Evolutionary conservation across 352 stramenopile genomes (phyloP), one percentile per base, ranked within the genome.

Genomic region (Globisporangium carolinianum): DNA sequence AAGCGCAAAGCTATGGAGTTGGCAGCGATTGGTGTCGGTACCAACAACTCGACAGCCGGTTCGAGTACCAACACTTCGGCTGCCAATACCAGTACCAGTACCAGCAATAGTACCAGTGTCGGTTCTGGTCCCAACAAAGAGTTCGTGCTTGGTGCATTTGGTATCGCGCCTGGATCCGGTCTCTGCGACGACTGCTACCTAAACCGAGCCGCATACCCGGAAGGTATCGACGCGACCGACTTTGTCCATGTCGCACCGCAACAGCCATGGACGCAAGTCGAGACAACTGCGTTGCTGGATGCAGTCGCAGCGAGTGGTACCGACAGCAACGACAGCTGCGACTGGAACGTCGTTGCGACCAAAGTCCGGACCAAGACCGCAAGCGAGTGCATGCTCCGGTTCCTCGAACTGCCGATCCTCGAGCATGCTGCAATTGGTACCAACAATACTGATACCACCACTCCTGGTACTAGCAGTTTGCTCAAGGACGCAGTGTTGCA

Each of bases 271-370:
- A 85, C 63, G 1, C 46, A 68, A 8, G 72, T 67, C 11, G 72
- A 80, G 63, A 86, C 61, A 5, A 67, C 63, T 4, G 39, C 57
- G 47, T 60, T 94, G 41, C 47, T 94, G 32, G 68, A 84, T 3
- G 80, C 76, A 0, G 71, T 94, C 36, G 48, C 62, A 4, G 63
- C 55, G 46, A 55, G 43, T 15, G 70, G 69, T 1, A 54, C 67
- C 0, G 60, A 74, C 36, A 57, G 67, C 17, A 60, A 73, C 15
- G 66, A 79, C 6, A 75, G 61, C 42, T 86, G 79, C 56, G 81
- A 94, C 62, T 94, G 83, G 83, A 89, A 90, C 56, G 70, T 75
- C 46, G 75, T 94, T 37, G 79, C 80, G 2, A 69, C 66, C n/a
- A 84, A 83, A 47, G 72, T 94, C 7, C 67, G 70, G 46, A 77